Conservation (phyloP, 768 basidiomycete species). For the Lactarius akahatsu region DNA sequence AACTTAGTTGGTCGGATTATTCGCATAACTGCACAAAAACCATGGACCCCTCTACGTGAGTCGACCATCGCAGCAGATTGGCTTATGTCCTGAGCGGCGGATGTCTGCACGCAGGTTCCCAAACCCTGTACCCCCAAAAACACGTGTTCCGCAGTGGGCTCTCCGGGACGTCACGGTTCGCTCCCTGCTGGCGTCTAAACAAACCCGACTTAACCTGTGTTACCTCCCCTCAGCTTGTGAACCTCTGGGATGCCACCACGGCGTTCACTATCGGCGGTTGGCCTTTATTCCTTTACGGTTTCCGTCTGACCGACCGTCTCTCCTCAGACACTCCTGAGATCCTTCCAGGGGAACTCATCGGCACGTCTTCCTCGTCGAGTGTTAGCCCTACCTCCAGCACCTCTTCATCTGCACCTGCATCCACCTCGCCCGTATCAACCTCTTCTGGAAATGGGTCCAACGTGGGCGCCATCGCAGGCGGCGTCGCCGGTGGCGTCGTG, state of each 20-base stretch:
- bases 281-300: neutral
- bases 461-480: conserved; percentile 7
- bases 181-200: neutral
- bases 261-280: conserved; percentile 1
- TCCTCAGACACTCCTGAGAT: conserved; percentile 7
- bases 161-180: conserved; percentile 15
- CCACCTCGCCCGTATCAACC: neutral
- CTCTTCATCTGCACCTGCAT: too few relatives aligned
- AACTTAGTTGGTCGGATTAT: neutral
- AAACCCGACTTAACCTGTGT: neutral
- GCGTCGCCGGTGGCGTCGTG: conserved; percentile 14
- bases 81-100: neutral
- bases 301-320: neutral
- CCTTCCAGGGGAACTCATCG: neutral
- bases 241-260: conserved; percentile 3
- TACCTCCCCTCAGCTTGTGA: neutral
- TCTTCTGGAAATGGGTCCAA: neutral
- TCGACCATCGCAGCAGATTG: neutral
- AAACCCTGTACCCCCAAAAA: conserved; percentile 12
- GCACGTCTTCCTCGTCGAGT: neutral
- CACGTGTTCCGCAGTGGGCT: conserved; percentile 16
- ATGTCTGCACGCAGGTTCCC: conserved; percentile 6
- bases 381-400: too few relatives aligned
- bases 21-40: neutral
- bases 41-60: neutral